Percentiles rank a stretch among this genome's conserved stretches.
Evolutionary conservation across 768 basidiomycete species (phyloP).

Genomic region (Nidularia sp.): DNA sequence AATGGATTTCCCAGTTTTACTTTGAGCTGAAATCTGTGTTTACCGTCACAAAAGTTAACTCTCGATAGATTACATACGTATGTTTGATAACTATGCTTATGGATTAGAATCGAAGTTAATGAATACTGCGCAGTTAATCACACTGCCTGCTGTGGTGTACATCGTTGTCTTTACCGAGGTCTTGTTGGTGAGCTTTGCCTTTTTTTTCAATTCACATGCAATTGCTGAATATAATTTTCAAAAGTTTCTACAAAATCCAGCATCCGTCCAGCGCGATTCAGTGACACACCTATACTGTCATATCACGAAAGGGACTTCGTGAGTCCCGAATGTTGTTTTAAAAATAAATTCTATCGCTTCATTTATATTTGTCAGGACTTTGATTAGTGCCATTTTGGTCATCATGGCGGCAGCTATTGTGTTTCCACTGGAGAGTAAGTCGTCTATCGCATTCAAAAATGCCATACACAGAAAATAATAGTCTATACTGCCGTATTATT

Average conservation of each 20-base stretch:
- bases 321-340: not conserved
- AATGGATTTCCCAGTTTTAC: not conserved
- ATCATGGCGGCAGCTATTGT: slow-evolving; percentile 6
- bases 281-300: slow-evolving; percentile 12
- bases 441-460: not conserved
- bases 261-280: slow-evolving; percentile 3
- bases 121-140: not conserved
- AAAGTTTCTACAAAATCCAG: not conserved
- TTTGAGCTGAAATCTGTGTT: not conserved
- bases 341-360: too few relatives aligned
- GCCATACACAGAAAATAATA: not conserved
- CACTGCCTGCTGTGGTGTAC: not conserved
- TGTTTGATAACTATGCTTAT: not conserved
- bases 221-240: too few relatives aligned
- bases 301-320: slow-evolving; percentile 7
- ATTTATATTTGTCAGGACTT: not conserved
- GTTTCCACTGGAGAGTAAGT: slow-evolving; percentile 11
- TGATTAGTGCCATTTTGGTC: slow-evolving; percentile 2
- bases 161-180: not conserved
- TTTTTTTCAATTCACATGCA: not conserved
- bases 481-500: slow-evolving; percentile 11
- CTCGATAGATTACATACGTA: not conserved
- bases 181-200: not conserved
- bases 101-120: not conserved
- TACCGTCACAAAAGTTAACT: not conserved